phyloP scores from a whole-genome alignment of 139 green algal species.

The Haematococcus sp. region DNA sequence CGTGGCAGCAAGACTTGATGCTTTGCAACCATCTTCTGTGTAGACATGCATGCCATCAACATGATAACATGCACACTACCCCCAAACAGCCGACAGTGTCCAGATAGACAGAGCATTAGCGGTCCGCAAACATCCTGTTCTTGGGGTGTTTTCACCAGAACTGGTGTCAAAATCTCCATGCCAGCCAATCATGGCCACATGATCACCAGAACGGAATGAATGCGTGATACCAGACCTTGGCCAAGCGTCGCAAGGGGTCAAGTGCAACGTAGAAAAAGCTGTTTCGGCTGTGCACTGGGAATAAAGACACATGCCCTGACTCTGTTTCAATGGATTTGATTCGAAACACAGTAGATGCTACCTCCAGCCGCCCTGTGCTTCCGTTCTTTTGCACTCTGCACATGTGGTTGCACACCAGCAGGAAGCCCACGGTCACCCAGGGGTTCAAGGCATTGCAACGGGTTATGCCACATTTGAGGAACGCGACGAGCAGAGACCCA shows the following conservation, averaged over 20 bases:
- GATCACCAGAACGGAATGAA: constrained; percentile 52
- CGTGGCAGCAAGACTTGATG: no score
- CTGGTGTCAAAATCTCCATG: no score
- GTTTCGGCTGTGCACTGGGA: constrained; percentile 33
- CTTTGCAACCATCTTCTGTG: no score
- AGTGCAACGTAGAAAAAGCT: constrained; percentile 51
- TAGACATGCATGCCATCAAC: no score
- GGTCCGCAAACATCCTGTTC: no score
- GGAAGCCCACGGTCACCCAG: no score
- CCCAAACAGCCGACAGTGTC: no score
- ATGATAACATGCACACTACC: no score
- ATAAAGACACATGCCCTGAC: constrained; percentile 34
- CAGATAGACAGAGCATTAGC: no score
- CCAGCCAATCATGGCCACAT: no score
- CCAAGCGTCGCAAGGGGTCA: constrained; percentile 31
- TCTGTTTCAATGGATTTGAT: constrained; percentile 22
- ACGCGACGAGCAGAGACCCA: neutral
- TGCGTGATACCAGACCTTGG: constrained; percentile 48
- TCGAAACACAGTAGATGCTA: constrained; percentile 36
- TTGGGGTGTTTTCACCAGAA: no score
- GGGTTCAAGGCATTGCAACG: no score
- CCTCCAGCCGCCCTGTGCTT: constrained; percentile 31
- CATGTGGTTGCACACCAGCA: neutral
- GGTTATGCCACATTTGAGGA: neutral
- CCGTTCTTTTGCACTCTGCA: constrained; percentile 51